Evolutionary conservation across 164 flowering plant species (phyloP), one percentile per base, ranked within the genome.

Genomic region (Vitis cinerea): DNA sequence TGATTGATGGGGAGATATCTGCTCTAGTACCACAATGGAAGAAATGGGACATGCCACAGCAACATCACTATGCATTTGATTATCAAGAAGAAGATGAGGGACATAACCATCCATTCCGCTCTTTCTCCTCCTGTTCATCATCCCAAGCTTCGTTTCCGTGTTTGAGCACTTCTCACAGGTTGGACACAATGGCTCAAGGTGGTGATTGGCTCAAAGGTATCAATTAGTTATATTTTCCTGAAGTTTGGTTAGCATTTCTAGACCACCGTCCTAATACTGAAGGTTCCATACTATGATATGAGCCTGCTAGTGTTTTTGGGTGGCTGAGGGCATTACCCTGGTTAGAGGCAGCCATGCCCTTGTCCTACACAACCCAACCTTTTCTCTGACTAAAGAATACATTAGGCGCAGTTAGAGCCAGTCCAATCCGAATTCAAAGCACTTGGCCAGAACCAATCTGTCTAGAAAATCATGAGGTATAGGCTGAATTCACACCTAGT

Each of bases 1-100:
- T 83, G 88, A 85, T 85, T 63, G 84, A 85, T 19, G 85, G 75
- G 31, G 91, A 83, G 79, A 82, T 87, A 44, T 79, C 84, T 11
- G 77, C 80, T 66, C 68, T 87, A 3, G 68, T 87, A 11, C 91
- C 91, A 15, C 10, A 75, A 44, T 81, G 85, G 84, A 84, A 76
- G 75, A 65, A 67, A 47, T 50, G 66, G 72, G 78, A 71, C 31
- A 54, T 63, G 19, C 64, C 66, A 55, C 71, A 67, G 17, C 15
- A 73, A 68, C 66, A 74, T n/a, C 47, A 65, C 74, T 53, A 73
- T 29, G 47, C 72, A 71, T 54, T 54, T 9, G 59, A 72, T 47
- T 69, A 72, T 72, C 77, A 72, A 66, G 81, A 83, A 48, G 82
- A 80, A 65, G 78, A 74, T 48, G 72, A 71, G 27, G 77, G 66